These are phyloP conservation scores for Heteromeles arbutifolia DNA, from an alignment of 306 rosid genomes.

Conservation along the genomic window DNA sequence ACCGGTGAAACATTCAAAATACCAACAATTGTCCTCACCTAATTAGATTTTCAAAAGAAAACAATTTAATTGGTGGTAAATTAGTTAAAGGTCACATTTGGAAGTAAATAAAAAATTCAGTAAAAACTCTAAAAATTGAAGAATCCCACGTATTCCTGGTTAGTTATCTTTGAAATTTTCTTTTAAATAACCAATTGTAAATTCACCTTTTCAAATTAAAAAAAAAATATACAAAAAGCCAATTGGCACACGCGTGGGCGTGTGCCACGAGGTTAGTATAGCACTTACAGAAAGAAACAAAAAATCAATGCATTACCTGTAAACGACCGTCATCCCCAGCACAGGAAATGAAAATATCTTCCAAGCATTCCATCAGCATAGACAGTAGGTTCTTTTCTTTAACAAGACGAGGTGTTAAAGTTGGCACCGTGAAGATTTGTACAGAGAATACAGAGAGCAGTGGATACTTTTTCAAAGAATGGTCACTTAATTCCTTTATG, in stretches of 20 bases:
- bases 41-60: no score
- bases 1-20: neutral
- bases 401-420: conserved; percentile 82
- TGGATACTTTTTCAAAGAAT: conserved; percentile 41
- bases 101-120: neutral
- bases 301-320: conserved; percentile 48
- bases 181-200: neutral
- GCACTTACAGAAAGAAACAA: neutral
- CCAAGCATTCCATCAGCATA: conserved; percentile 71
- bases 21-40: neutral
- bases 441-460: conserved; percentile 74
- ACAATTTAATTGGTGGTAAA: neutral
- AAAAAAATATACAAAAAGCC: neutral
- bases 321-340: conserved; percentile 57
- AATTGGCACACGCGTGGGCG: neutral
- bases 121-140: neutral
- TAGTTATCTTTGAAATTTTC: neutral
- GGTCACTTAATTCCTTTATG: conserved; percentile 40
- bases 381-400: conserved; percentile 79
- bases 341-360: conserved; percentile 70
- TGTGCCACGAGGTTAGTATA: neutral
- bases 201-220: neutral
- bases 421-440: conserved; percentile 94
- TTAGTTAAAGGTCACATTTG: neutral
- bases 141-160: neutral